Percentiles rank a stretch among this genome's conserved stretches.
Evolutionary conservation across 768 basidiomycete genomes (phyloP).

Genomic region (Sporobolomyces roseus): DNA sequence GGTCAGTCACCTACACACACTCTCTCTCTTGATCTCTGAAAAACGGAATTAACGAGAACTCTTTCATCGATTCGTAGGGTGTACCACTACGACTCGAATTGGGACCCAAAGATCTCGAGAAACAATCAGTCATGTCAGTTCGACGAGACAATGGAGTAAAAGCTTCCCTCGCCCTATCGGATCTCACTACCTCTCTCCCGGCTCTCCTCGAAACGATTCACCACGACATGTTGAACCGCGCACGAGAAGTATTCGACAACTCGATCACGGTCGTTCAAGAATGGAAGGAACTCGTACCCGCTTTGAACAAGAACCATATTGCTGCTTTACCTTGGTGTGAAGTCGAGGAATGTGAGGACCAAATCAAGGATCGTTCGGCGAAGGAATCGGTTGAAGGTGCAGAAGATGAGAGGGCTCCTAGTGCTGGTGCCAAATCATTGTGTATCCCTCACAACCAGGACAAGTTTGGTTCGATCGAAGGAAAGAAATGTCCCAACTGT

Average conservation of each 20-base stretch:
- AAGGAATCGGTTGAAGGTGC: slow-evolving; percentile 72
- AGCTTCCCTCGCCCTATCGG: slow-evolving; percentile 56
- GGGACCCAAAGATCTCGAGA: slow-evolving; percentile 84
- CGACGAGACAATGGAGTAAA: slow-evolving; percentile 73
- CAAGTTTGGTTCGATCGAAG: slow-evolving; percentile 71
- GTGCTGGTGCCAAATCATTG: slow-evolving; percentile 93
- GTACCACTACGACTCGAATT: slow-evolving; percentile 96
- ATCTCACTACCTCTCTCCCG: slow-evolving; percentile 57
- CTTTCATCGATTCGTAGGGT: slow-evolving; percentile 56
- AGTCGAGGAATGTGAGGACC: slow-evolving; percentile 84
- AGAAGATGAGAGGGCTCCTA: slow-evolving; percentile 86
- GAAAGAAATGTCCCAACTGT: slow-evolving; percentile 84
- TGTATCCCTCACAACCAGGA: slow-evolving; percentile 93
- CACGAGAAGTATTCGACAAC: slow-evolving; percentile 67
- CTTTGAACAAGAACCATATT: slow-evolving; percentile 80
- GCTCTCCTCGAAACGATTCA: slow-evolving; percentile 80
- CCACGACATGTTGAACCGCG: slow-evolving; percentile 74
- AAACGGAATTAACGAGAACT: too few species aligned
- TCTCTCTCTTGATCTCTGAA: background rate
- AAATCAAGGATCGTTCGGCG: slow-evolving; percentile 91
- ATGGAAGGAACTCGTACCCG: slow-evolving; percentile 91
- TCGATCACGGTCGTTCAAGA: slow-evolving; percentile 68
- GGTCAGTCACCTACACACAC: slow-evolving; percentile 55
- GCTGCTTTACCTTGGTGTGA: slow-evolving; percentile 96
- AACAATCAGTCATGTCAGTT: slow-evolving; percentile 73